Percentiles rank a stretch among this genome's conserved stretches.
Evolutionary conservation across 805 yeast genomes (phyloP).

Genomic region (Kodamaea lidongshanica): DNA sequence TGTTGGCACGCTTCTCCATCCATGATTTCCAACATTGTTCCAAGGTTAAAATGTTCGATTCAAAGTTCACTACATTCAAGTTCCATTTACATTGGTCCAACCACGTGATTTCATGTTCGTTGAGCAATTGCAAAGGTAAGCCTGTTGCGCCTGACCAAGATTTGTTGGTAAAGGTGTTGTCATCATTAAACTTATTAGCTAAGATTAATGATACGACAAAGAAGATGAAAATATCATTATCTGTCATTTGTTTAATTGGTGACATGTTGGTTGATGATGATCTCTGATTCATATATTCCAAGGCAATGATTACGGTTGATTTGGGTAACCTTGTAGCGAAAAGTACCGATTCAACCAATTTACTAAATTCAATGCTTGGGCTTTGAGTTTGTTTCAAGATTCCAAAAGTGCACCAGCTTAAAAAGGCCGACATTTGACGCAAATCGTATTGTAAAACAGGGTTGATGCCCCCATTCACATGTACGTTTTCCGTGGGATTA

Average conservation of each 20-base stretch:
- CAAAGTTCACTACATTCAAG: constrained; percentile 38
- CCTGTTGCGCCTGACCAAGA: constrained; percentile 98
- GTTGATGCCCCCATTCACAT: constrained; percentile 65
- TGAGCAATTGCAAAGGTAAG: constrained; percentile 53
- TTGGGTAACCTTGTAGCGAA: constrained; percentile 85
- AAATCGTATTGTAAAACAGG: constrained; percentile 76
- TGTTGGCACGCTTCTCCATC: constrained; percentile 28
- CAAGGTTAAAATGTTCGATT: constrained; percentile 32
- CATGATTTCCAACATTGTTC: constrained; percentile 43
- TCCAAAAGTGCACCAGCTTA: constrained; percentile 67
- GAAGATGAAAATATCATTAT: constrained; percentile 43
- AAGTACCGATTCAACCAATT: constrained; percentile 60
- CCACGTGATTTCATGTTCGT: constrained; percentile 68
- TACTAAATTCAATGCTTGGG: constrained; percentile 48
- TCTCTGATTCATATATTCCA: constrained; percentile 71
- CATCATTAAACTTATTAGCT: constrained; percentile 93
- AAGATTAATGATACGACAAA: constrained; percentile 66
- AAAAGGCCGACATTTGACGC: constrained; percentile 70
- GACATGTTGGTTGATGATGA: constrained; percentile 22
- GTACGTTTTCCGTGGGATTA: constrained; percentile 8
- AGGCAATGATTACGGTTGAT: constrained; percentile 70
- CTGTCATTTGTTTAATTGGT: constrained; percentile 14
- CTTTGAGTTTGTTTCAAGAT: constrained; percentile 47
- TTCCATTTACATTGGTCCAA: constrained; percentile 55
- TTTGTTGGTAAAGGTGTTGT: constrained; percentile 89